These are phyloP conservation scores for Tetrapisispora fleetii DNA, from an alignment of 805 yeast genomes.

Conservation along the genomic window DNA sequence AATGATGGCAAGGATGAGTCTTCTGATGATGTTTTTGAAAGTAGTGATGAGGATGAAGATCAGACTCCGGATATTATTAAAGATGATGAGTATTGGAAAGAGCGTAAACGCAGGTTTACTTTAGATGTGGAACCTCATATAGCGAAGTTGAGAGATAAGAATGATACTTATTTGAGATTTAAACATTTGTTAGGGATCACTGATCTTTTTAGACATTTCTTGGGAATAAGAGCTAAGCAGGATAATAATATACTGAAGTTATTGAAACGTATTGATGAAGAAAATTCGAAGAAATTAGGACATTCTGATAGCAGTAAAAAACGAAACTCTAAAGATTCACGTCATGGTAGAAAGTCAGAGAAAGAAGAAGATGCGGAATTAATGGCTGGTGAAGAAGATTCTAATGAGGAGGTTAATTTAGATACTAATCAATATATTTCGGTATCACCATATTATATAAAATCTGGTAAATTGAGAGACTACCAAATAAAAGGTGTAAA, in stretches of 20 bases:
- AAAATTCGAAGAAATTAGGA: conserved; percentile 28
- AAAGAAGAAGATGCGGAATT: conserved; percentile 94
- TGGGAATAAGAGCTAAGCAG: conserved; percentile 68
- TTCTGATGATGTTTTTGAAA: neutral
- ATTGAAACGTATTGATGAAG: conserved; percentile 43
- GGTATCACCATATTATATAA: conserved; percentile 70
- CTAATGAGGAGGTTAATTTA: conserved; percentile 13
- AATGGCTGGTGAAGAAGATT: conserved; percentile 67
- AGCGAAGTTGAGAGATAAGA: conserved; percentile 45
- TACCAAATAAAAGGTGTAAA: conserved; percentile 93
- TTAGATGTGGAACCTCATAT: conserved; percentile 45
- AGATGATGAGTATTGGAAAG: conserved; percentile 12
- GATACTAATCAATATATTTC: conserved; percentile 63
- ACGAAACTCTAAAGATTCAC: conserved; percentile 15
- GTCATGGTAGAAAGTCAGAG: conserved; percentile 77
- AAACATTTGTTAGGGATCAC: conserved; percentile 73
- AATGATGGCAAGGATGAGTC: neutral
- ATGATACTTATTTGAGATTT: conserved; percentile 70
- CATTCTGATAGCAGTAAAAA: conserved; percentile 20
- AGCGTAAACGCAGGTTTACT: conserved; percentile 40
- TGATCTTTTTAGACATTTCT: conserved; percentile 79
- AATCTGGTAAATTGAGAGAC: conserved; percentile 68
- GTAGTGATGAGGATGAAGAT: neutral
- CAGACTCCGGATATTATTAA: neutral
- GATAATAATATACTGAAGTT: conserved; percentile 61